Base-by-base conservation (phyloP, 1,284 basidiomycete genomes). In the Tilletia caries region DNA sequence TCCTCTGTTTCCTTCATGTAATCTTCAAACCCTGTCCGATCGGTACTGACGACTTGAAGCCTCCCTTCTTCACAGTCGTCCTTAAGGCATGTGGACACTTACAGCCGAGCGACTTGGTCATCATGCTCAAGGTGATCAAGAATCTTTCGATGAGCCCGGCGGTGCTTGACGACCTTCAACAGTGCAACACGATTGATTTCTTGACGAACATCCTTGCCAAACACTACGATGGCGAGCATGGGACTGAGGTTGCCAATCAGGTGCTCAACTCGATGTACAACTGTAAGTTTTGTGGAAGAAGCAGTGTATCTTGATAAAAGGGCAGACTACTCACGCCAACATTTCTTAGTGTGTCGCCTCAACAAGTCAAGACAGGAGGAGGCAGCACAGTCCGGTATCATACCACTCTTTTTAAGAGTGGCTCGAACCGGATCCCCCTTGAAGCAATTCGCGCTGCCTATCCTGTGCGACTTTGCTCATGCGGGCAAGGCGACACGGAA, bases 391-490 rank as follows among this genome's bases (percentile, higher is more conserved):
- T 93, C 93, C 2, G 95, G 94, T 15, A 92, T 96, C 71, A 91
- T 98, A 33, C 93, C 95, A 1, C 89, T 92, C 74, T 87, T 98
- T 48, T 91, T 93, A 83, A 89, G 89, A 2, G 90, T 97, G 64
- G 92, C 95, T 70, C 88, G 90, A 78, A 91, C 89, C 13, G 91
- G 89, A 71, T 95, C 93, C 20, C 95, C 93, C 0, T 87, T 98
- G 75, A 95, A 93, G 83, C 95, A 98, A 80, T 98, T 98, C 79
- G 95, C 95, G 0, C 86, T 98, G 64, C 95, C 95, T 0, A 95
- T 98, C 74, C 86, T 98, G 8, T 98, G 95, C 84, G 95, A 80
- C 67, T 74, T 80, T 67, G 79, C 77, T 3, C 77, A 80, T 58
- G 76, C 77, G 15, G 74, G 76, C 65, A 80, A 80, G 65, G 73